Conservation (phyloP, 371 early-diverging fungal species). For the Mortierella sp. region DNA sequence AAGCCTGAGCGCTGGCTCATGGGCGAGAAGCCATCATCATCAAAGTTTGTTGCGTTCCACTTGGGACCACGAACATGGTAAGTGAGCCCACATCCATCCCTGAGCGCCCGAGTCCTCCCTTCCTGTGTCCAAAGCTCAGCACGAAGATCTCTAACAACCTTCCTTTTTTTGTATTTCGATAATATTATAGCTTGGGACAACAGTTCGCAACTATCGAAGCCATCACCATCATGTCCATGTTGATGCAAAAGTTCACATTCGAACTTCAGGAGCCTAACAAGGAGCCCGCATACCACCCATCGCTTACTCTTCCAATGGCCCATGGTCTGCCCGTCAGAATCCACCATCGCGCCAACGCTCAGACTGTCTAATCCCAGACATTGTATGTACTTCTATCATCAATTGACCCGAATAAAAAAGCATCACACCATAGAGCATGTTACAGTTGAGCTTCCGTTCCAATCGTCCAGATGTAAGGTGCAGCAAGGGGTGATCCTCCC, state of each 20-base stretch:
- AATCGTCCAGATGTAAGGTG: no score
- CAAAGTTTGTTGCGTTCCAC: slow-evolving; percentile 47
- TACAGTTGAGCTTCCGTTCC: no score
- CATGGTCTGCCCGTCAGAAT: slow-evolving; percentile 35
- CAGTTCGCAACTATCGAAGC: slow-evolving; percentile 69
- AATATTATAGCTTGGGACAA: slow-evolving; percentile 54
- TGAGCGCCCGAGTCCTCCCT: no score
- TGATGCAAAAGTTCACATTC: slow-evolving; percentile 62
- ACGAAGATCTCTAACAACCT: no score
- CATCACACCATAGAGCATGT: no score
- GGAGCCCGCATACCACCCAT: slow-evolving; percentile 54
- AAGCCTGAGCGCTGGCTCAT: slow-evolving; percentile 71
- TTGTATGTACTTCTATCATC: no score
- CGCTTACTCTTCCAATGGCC: slow-evolving; percentile 58
- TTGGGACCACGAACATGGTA: slow-evolving; percentile 49
- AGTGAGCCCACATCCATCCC: slow-evolving; percentile 3
- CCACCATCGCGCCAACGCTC: slow-evolving; percentile 14
- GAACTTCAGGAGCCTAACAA: slow-evolving; percentile 45
- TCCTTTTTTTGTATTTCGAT: not conserved
- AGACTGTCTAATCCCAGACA: no score
- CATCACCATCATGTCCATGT: slow-evolving; percentile 58
- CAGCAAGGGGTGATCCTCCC: no score
- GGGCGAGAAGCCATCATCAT: slow-evolving; percentile 55
- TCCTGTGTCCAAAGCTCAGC: no score
- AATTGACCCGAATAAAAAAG: no score